These are phyloP conservation scores for Fimicolochytrium jonesii DNA, from an alignment of 192 early-diverging fungal genomes.

Conservation along the genomic window DNA sequence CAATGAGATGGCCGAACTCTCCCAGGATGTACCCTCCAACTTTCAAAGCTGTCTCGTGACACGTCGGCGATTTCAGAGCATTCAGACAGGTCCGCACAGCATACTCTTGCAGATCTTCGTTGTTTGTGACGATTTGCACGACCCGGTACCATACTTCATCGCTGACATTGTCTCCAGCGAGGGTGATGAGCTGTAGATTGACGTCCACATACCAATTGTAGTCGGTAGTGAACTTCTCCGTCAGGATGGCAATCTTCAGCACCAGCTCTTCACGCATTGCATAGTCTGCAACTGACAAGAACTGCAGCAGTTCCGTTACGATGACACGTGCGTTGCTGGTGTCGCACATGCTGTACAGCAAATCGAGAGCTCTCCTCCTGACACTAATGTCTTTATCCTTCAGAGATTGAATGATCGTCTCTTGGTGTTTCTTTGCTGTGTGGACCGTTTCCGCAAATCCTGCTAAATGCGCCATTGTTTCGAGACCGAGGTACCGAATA, in stretches of 20 bases:
- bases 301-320: slow-evolving; percentile 88
- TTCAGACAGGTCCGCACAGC: slow-evolving; percentile 76
- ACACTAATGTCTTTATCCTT: slow-evolving; percentile 98
- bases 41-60: slow-evolving; percentile 93
- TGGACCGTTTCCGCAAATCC: slow-evolving; percentile 69
- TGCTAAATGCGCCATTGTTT: slow-evolving; percentile 93
- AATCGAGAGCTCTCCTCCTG: slow-evolving; percentile 86
- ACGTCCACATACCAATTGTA: slow-evolving; percentile 99
- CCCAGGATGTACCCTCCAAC: slow-evolving; percentile 96
- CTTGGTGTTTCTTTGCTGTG: slow-evolving; percentile 63
- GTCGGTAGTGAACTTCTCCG: slow-evolving; percentile 96
- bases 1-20: slow-evolving; percentile 96
- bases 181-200: slow-evolving; percentile 91
- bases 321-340: slow-evolving; percentile 76
- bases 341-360: slow-evolving; percentile 98
- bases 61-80: slow-evolving; percentile 81
- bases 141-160: slow-evolving; percentile 98
- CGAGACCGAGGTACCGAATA: slow-evolving; percentile 92
- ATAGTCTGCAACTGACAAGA: slow-evolving; percentile 83
- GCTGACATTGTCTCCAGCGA: slow-evolving; percentile 91
- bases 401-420: slow-evolving; percentile 83
- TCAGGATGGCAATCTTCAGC: slow-evolving; percentile 96
- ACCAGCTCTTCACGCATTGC: slow-evolving; percentile 96
- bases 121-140: slow-evolving; percentile 93
- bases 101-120: slow-evolving; percentile 93